Conservation (phyloP, 257 asterid genomes). For the Asclepias syriaca region DNA sequence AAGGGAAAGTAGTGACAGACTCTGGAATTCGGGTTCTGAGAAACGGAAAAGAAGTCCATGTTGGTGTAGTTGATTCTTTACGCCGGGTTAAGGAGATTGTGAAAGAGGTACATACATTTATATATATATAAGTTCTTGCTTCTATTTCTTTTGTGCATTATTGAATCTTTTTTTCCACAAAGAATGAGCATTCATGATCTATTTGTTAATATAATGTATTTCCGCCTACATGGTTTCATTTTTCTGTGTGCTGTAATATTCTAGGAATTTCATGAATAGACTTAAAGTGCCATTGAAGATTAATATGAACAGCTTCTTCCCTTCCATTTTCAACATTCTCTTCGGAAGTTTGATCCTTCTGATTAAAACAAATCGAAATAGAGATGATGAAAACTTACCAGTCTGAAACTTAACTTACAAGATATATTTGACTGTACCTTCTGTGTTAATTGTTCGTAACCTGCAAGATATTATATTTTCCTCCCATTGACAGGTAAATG, state of each 20-base stretch:
- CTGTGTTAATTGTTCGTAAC: no score
- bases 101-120: slow-evolving; percentile 59
- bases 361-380: not conserved
- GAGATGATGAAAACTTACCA: not conserved
- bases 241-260: not conserved
- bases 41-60: slow-evolving; percentile 69
- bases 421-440: not conserved
- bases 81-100: slow-evolving; percentile 86
- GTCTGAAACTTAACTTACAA: not conserved
- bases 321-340: not conserved
- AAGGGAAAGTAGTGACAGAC: slow-evolving; percentile 80
- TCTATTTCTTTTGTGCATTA: not conserved
- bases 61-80: slow-evolving; percentile 71
- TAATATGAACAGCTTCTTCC: no score
- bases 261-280: not conserved
- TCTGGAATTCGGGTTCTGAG: slow-evolving; percentile 82
- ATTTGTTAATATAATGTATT: not conserved
- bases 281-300: slow-evolving; percentile 2
- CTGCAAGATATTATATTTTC: not conserved
- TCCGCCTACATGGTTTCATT: not conserved
- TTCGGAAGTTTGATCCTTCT: not conserved
- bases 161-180: not conserved
- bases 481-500: slow-evolving; percentile 58
- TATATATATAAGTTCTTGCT: not conserved
- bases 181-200: not conserved